A percentile compares a stretch with the other conserved stretches of the same genome.
phyloP scores from a whole-genome alignment of 1,139 yeast genomes.

The Taphrina deformans region DNA sequence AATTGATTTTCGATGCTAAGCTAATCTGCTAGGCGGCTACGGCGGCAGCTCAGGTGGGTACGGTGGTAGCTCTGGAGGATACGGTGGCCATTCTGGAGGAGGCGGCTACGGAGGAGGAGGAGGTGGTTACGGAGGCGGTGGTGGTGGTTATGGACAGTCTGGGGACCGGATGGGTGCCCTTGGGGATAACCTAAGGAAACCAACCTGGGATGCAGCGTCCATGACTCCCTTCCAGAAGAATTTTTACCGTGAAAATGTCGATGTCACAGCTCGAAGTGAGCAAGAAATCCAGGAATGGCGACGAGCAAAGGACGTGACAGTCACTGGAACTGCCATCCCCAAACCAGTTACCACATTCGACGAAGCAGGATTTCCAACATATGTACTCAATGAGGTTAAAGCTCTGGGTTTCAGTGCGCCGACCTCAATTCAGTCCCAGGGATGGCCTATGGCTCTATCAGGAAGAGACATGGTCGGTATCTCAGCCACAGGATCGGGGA shows the following conservation, averaged over 20 bases:
- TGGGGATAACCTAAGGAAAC: constrained; percentile 65
- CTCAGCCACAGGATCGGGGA: constrained; percentile 98
- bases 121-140: constrained; percentile 41
- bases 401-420: constrained; percentile 92
- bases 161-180: constrained; percentile 51
- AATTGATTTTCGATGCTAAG: too few relatives aligned
- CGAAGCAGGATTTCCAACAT: constrained; percentile 57
- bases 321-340: constrained; percentile 81
- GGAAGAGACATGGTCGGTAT: constrained; percentile 99
- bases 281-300: constrained; percentile 74
- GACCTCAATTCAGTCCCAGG: constrained; percentile 97
- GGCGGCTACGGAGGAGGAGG: constrained; percentile 39
- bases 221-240: constrained; percentile 93
- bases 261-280: constrained; percentile 71
- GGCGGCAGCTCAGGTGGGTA: constrained; percentile 35
- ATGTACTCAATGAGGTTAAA: constrained; percentile 84
- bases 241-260: constrained; percentile 82
- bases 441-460: constrained; percentile 99
- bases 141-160: constrained; percentile 46
- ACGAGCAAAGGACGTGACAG: constrained; percentile 79
- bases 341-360: constrained; percentile 90
- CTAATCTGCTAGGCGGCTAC: not conserved
- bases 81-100: constrained; percentile 43
- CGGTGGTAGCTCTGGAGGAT: constrained; percentile 45
- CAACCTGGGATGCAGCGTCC: constrained; percentile 69